phyloP scores from a whole-genome alignment of 176 grass and related monocot species.

The Avena sativa region DNA sequence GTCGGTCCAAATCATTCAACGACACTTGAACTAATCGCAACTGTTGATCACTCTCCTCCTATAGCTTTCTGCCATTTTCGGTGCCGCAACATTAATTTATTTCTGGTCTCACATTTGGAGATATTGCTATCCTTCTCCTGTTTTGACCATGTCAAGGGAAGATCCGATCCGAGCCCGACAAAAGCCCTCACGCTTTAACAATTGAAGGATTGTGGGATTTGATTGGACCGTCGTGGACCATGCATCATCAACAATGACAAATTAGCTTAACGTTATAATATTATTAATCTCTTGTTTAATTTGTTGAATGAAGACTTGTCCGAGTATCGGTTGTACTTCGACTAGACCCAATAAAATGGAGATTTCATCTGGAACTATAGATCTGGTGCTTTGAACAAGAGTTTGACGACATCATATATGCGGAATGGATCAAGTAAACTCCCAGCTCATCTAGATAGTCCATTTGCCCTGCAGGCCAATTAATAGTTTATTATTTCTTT shows the following conservation, averaged over 20 bases:
- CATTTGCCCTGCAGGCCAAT: background rate
- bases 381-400: constrained; percentile 19
- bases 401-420: constrained; percentile 3
- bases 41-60: background rate
- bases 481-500: background rate
- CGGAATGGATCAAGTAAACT: constrained; percentile 3
- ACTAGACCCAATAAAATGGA: background rate
- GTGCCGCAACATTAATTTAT: background rate
- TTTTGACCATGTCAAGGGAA: constrained; percentile 28
- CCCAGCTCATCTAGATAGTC: background rate
- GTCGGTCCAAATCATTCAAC: constrained; percentile 53
- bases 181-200: constrained; percentile 21
- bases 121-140: background rate
- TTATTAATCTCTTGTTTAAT: background rate
- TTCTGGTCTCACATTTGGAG: constrained; percentile 3
- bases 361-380: background rate
- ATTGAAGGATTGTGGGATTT: background rate
- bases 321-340: background rate
- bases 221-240: background rate
- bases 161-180: constrained; percentile 32
- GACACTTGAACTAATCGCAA: constrained; percentile 36
- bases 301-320: constrained; percentile 24
- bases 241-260: background rate
- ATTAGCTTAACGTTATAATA: background rate
- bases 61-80: background rate